Conservation (phyloP, 306 rosid species). For the Glycine tomentella region DNA sequence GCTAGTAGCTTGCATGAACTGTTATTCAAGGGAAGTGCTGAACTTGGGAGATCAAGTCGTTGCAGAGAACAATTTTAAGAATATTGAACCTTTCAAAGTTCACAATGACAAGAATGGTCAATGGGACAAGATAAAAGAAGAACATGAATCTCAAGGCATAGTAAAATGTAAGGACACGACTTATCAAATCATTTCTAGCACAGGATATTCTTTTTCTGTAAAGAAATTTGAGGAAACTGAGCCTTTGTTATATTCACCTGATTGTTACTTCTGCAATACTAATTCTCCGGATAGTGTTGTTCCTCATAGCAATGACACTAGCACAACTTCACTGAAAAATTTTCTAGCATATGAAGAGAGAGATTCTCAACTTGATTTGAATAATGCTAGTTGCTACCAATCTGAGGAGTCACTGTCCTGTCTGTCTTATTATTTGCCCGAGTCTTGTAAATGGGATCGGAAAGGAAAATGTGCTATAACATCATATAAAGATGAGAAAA, state of each 20-base stretch:
- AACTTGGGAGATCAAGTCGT: constrained; percentile 50
- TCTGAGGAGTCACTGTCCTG: constrained; percentile 37
- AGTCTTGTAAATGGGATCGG: constrained; percentile 60
- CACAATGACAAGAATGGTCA: constrained; percentile 26
- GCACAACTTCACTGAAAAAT: constrained; percentile 28
- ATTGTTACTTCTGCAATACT: constrained; percentile 24
- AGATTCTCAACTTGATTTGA: constrained; percentile 36
- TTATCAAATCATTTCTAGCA: constrained; percentile 25
- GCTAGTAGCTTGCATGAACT: constrained; percentile 43
- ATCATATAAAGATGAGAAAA: constrained; percentile 32
- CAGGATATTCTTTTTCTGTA: constrained; percentile 36
- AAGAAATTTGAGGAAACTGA: constrained; percentile 48
- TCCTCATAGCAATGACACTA: constrained; percentile 9
- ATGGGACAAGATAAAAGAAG: constrained; percentile 35
- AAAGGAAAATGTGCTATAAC: constrained; percentile 57
- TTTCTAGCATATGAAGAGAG: constrained; percentile 39
- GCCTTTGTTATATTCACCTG: constrained; percentile 44
- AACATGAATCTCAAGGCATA: constrained; percentile 42
- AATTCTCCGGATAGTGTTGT: constrained; percentile 18
- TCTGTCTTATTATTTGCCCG: constrained; percentile 43
- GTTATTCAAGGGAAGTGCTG: constrained; percentile 45
- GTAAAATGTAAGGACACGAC: constrained; percentile 31
- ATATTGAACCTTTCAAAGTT: constrained; percentile 30
- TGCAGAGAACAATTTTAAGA: constrained; percentile 37
- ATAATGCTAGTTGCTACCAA: constrained; percentile 42